A percentile compares a stretch with the other conserved stretches of the same genome.
Conservation (phyloP, 192 early-diverging fungal genomes). For the Coemansia sp. region DNA sequence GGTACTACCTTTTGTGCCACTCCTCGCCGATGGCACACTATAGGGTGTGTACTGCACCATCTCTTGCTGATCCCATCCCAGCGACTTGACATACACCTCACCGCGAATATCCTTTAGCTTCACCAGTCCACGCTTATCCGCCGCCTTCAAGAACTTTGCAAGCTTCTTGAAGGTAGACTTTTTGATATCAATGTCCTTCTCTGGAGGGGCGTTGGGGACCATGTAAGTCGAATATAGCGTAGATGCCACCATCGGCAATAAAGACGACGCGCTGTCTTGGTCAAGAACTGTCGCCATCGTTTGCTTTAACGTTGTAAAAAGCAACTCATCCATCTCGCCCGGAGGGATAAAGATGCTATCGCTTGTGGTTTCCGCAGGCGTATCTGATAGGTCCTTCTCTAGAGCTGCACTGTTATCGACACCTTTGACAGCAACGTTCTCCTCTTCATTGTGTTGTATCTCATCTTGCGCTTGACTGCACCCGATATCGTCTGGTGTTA, state of each 20-base stretch:
- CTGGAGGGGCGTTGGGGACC: conserved; percentile 65
- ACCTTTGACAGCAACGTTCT: background rate
- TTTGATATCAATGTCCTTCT: conserved; percentile 75
- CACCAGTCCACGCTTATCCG: conserved; percentile 82
- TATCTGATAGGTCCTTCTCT: background rate
- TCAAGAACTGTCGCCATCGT: conserved; percentile 70
- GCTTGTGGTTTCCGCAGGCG: background rate
- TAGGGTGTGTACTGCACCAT: conserved; percentile 40
- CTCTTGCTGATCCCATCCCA: conserved; percentile 37
- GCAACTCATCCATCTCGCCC: conserved; percentile 74
- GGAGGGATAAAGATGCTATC: conserved; percentile 4
- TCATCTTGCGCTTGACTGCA: background rate
- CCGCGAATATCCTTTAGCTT: conserved; percentile 78
- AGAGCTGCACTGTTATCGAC: background rate
- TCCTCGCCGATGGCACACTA: conserved; percentile 5
- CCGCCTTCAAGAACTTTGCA: conserved; percentile 84
- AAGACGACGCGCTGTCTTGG: conserved; percentile 50
- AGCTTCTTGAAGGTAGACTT: conserved; percentile 85
- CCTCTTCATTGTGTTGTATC: background rate
- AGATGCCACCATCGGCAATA: conserved; percentile 77
- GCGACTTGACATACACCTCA: conserved; percentile 42
- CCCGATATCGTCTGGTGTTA: conserved; percentile 17
- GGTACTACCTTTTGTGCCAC: background rate
- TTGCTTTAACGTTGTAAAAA: conserved; percentile 72
- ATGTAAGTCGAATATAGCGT: conserved; percentile 79